phyloP scores from a whole-genome alignment of 306 rosid genomes.

The Malus domestica region DNA sequence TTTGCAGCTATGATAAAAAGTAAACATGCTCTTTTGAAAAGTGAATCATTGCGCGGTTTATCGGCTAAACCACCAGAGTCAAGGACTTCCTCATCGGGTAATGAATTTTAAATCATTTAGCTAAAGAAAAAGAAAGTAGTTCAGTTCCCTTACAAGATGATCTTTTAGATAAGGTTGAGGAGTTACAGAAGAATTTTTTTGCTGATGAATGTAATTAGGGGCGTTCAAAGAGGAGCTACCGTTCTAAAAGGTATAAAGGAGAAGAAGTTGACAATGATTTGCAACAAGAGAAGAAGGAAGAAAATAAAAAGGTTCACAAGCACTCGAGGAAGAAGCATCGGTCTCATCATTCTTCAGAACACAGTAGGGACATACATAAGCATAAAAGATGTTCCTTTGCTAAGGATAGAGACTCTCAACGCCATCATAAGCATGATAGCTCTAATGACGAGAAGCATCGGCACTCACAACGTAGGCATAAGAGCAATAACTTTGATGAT shows the following conservation, averaged over 20 bases:
- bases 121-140: conserved; percentile 72
- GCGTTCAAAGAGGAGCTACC: conserved; percentile 52
- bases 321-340: conserved; percentile 49
- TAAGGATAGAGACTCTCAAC: conserved; percentile 29
- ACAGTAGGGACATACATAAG: conserved; percentile 41
- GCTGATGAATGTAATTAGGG: conserved; percentile 34
- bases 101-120: conserved; percentile 31
- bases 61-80: conserved; percentile 57
- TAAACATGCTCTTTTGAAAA: conserved; percentile 45
- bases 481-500: conserved; percentile 29
- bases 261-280: conserved; percentile 12
- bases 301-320: conserved; percentile 35
- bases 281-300: conserved; percentile 22
- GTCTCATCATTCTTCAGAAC: conserved; percentile 46
- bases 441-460: conserved; percentile 33
- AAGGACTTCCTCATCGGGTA: conserved; percentile 47
- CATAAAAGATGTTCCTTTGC: conserved; percentile 51
- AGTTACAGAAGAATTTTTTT: conserved; percentile 27
- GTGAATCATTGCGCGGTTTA: conserved; percentile 33
- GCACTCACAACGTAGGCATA: conserved; percentile 22
- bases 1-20: conserved; percentile 73
- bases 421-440: conserved; percentile 24
- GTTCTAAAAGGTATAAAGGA: conserved; percentile 38
- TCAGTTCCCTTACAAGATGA: conserved; percentile 47
- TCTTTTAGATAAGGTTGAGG: conserved; percentile 30